These are phyloP conservation scores for Globisporangium spiculum DNA, from an alignment of 352 stramenopile genomes.

Conservation along the genomic window DNA sequence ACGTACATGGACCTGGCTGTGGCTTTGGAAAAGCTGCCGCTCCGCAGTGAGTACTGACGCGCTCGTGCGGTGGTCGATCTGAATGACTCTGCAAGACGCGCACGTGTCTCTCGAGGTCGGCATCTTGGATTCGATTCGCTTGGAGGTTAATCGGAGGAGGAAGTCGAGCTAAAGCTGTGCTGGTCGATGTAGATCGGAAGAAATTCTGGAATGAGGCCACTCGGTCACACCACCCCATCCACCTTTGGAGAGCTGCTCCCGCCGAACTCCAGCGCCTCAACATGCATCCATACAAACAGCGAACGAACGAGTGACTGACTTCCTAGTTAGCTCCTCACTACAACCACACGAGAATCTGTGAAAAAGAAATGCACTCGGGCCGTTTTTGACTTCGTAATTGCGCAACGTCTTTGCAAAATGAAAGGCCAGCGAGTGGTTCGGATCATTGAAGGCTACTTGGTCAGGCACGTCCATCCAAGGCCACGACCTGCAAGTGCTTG, in stretches of 20 bases:
- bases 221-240: neutral
- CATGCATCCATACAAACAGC: too few relatives aligned
- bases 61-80: neutral
- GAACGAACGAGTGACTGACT: neutral
- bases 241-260: neutral
- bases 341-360: neutral
- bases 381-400: neutral
- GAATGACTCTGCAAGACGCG: neutral
- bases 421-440: neutral
- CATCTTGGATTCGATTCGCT: neutral
- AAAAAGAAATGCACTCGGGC: neutral
- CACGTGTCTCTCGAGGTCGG: neutral
- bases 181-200: neutral
- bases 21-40: neutral
- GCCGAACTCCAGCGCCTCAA: neutral
- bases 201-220: neutral
- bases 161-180: neutral
- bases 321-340: neutral
- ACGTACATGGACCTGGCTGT: neutral
- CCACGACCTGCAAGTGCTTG: neutral
- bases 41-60: neutral
- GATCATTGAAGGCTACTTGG: neutral
- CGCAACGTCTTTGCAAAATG: neutral
- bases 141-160: neutral
- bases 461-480: neutral